Evolutionary conservation across 2,329 filamentous ascomycete genomes (phyloP).

Genomic region (Aspergillus pseudotamarii): DNA sequence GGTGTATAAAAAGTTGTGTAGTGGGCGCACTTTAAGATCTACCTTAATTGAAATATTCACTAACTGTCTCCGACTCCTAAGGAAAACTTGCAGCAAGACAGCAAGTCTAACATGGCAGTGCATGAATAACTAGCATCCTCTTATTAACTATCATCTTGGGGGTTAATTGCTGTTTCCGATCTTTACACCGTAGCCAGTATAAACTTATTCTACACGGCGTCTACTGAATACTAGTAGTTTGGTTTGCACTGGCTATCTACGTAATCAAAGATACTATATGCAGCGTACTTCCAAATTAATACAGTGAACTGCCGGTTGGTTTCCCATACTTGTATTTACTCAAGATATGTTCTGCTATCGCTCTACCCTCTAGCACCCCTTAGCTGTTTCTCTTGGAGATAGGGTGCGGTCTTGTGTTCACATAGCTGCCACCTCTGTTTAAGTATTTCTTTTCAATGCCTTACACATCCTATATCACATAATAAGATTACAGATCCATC

Average conservation of each 20-base stretch:
- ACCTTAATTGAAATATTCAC: background rate
- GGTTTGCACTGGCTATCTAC: background rate
- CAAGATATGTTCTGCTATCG: background rate
- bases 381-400: background rate
- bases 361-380: background rate
- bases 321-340: background rate
- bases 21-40: background rate
- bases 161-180: background rate
- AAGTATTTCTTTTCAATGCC: background rate
- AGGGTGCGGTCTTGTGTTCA: background rate
- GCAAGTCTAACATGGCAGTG: background rate
- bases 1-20: background rate
- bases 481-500: background rate
- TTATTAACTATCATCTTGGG: background rate
- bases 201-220: background rate
- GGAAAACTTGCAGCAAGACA: background rate
- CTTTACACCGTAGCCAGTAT: background rate
- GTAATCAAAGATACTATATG: background rate
- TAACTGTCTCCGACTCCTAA: background rate
- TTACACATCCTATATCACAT: background rate
- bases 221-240: background rate
- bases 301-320: background rate
- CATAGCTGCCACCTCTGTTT: background rate
- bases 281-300: background rate
- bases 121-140: background rate